Evolutionary conservation across 306 rosid genomes (phyloP).

Genomic region (Castanopsis chinensis): DNA sequence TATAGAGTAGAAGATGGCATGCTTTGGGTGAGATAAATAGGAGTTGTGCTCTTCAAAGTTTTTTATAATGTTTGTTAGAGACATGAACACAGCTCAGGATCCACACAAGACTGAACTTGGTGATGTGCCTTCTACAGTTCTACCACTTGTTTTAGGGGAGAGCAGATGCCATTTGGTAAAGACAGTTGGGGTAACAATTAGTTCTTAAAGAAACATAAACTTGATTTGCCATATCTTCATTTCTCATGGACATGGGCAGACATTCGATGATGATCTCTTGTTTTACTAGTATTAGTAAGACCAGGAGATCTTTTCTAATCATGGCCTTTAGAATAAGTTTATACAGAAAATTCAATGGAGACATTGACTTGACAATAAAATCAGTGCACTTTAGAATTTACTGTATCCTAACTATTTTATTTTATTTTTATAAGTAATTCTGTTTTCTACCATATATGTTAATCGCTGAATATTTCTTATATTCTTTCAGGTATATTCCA

Average conservation of each 20-base stretch:
- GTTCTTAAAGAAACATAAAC: background rate
- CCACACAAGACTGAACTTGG: background rate
- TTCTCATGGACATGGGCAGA: background rate
- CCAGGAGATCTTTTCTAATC: background rate
- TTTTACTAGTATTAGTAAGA: background rate
- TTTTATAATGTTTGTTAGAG: background rate
- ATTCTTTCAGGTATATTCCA: constrained; percentile 74
- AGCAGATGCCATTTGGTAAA: background rate
- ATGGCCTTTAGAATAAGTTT: too few species aligned
- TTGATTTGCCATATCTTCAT: background rate
- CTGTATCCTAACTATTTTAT: background rate
- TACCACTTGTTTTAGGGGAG: background rate
- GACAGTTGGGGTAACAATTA: background rate
- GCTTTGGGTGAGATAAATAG: background rate
- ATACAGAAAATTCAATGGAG: background rate
- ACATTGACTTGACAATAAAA: background rate
- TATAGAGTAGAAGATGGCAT: background rate
- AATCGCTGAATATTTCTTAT: constrained; percentile 20
- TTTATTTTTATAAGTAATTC: too few species aligned
- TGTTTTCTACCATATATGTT: background rate
- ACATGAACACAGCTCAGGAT: background rate
- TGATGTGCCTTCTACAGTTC: background rate
- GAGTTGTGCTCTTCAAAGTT: background rate
- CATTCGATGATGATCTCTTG: background rate
- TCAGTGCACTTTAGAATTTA: background rate